Base-by-base conservation (phyloP, 2,329 filamentous ascomycete species). In the Aureobasidium namibiae region DNA sequence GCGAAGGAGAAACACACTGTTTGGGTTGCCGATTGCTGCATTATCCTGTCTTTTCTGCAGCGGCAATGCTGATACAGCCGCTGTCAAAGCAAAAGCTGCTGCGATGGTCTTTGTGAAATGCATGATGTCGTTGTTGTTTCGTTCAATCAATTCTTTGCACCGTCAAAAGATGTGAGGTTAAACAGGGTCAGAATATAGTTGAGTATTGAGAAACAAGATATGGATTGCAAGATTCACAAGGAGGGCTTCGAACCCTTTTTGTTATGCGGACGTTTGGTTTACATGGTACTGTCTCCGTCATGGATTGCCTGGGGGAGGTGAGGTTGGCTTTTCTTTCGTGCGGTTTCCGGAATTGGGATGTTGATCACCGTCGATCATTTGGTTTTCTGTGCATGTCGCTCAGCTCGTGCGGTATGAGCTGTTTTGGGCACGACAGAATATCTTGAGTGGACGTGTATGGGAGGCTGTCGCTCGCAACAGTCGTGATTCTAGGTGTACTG, bases 321-420 rank as follows among this genome's bases (percentile, higher is more conserved):
- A 38, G 48, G 48, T 39, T 39, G 14, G 16, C 23, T 38, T 38
- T 16, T 4, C 14, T 3, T 16, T 23, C 6, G 29, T 52, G 48
- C 48, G 48, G 18, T 52, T 52, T 7, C 34, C 48, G 48, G 4
- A 26, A 24, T 5, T 29, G 48, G 48, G 10, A 1, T 29, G 48
- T 29, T 52, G 48, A 52, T 52, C 48, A 36, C 23, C 34, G 48
- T 39, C 48, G 48, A 52, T 52, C 48, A 7, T 26, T 26, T n/a
- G n/a, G n/a, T 2, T 36, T 18, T 21, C 18, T 11, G 33, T 2
- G 23, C 8, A 52, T 10, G 23, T 18, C 34, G 34, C 21, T 29
- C 34, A 23, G 26, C 14, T 29, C n/a, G 21, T 10, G 29, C 10
- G 33, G 18, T 9, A 39, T n/a, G 8, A 16, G 33, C 48, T 36